Percentiles rank a stretch among this genome's conserved stretches.
These are phyloP conservation scores for Plasmodium gaboni DNA, from an alignment of 169 alveolate genomes.

Conservation along the genomic window DNA sequence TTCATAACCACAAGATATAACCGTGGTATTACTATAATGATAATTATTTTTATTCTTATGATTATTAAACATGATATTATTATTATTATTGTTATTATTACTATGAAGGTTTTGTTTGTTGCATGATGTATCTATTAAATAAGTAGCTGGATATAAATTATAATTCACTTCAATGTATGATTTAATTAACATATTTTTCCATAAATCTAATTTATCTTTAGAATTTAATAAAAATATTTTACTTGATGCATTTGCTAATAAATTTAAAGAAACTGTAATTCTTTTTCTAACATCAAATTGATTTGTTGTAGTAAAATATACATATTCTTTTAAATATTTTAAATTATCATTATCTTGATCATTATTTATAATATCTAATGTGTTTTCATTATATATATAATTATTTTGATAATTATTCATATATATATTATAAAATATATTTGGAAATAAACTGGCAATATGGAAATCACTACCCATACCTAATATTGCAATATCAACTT, in stretches of 20 bases:
- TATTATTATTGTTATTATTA: too few relatives aligned
- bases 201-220: slow-evolving; percentile 76
- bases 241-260: slow-evolving; percentile 77
- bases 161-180: slow-evolving; percentile 43
- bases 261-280: slow-evolving; percentile 78
- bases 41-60: too few relatives aligned
- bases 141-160: slow-evolving; percentile 48
- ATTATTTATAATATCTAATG: slow-evolving; percentile 1
- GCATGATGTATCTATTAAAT: slow-evolving; percentile 22
- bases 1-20: slow-evolving; percentile 59
- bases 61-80: too few relatives aligned
- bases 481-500: slow-evolving; percentile 61
- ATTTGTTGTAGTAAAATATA: slow-evolving; percentile 69
- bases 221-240: slow-evolving; percentile 78
- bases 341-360: slow-evolving; percentile 51
- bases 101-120: too few relatives aligned
- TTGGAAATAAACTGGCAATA: slow-evolving; percentile 54
- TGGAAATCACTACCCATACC: slow-evolving; percentile 75
- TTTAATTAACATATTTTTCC: slow-evolving; percentile 76
- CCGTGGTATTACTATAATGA: slow-evolving; percentile 20
- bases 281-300: slow-evolving; percentile 80
- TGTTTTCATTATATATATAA: slow-evolving; percentile 45
- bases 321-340: slow-evolving; percentile 39
- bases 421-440: slow-evolving; percentile 40
- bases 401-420: slow-evolving; percentile 59